A percentile compares a stretch with the other conserved stretches of the same genome.
These are phyloP conservation scores for Xylaria flabelliformis DNA, from an alignment of 495 filamentous ascomycete species.

Conservation along the genomic window DNA sequence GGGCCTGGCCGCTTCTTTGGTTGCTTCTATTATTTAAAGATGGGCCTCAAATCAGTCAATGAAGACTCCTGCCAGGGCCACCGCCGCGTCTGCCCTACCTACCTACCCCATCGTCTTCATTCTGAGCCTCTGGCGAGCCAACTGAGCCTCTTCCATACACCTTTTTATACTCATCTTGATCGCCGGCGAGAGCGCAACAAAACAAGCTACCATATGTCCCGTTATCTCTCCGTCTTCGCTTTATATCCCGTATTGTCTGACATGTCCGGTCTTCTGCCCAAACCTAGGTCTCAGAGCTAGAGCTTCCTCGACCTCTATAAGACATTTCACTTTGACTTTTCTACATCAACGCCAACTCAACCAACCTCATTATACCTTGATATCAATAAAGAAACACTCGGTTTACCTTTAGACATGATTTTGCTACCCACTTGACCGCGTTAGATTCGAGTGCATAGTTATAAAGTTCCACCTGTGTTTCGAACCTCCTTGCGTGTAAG, in stretches of 20 bases:
- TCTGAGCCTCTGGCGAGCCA: slow-evolving; percentile 25
- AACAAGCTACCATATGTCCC: slow-evolving; percentile 33
- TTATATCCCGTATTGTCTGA: slow-evolving; percentile 23
- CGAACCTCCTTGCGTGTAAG: slow-evolving; percentile 36
- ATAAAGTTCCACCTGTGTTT: slow-evolving; percentile 26
- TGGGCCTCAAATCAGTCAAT: slow-evolving; percentile 36
- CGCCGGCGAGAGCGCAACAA: slow-evolving; percentile 37
- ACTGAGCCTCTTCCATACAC: slow-evolving; percentile 32
- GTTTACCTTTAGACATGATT: slow-evolving; percentile 19
- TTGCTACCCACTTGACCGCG: slow-evolving; percentile 10
- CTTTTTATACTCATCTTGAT: slow-evolving; percentile 52
- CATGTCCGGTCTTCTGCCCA: slow-evolving; percentile 8
- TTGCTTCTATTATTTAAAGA: slow-evolving; percentile 40
- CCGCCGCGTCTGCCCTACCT: slow-evolving; percentile 34
- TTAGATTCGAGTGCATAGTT: slow-evolving; percentile 34
- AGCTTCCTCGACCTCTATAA: slow-evolving; percentile 39
- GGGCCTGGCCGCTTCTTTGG: slow-evolving; percentile 24
- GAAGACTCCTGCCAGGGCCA: slow-evolving; percentile 13
- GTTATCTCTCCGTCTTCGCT: neutral
- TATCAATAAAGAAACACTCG: slow-evolving; percentile 23
- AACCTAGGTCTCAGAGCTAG: slow-evolving; percentile 29
- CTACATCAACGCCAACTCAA: slow-evolving; percentile 28
- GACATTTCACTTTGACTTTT: slow-evolving; percentile 11
- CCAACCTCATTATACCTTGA: slow-evolving; percentile 12
- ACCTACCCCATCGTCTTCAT: slow-evolving; percentile 40